Evolutionary conservation across 2,329 filamentous ascomycete genomes (phyloP).

Genomic region (Hymenotorrendiella dingleyae): DNA sequence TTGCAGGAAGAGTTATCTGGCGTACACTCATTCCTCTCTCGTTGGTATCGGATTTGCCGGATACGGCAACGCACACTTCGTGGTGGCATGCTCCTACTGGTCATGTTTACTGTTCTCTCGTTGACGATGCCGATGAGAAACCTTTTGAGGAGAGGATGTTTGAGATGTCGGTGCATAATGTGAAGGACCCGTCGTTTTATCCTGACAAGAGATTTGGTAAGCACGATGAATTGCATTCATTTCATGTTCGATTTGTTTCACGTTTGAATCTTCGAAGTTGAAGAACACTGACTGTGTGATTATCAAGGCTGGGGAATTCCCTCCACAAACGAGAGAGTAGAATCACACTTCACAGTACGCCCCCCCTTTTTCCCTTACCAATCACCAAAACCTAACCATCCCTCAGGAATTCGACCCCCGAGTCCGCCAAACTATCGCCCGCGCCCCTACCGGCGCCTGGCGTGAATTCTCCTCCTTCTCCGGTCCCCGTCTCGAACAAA

Average conservation of each 20-base stretch:
- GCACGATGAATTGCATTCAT: no score
- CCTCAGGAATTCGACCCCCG: slow-evolving; percentile 33
- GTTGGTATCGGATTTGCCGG: slow-evolving; percentile 27
- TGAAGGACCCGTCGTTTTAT: slow-evolving; percentile 29
- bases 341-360: slow-evolving; percentile 31
- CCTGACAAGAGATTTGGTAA: slow-evolving; percentile 30
- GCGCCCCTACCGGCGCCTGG: slow-evolving; percentile 37
- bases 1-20: no score
- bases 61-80: slow-evolving; percentile 30
- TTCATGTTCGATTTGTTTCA: no score
- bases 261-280: no score
- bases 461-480: slow-evolving; percentile 43
- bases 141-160: slow-evolving; percentile 29
- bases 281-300: no score
- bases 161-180: slow-evolving; percentile 35
- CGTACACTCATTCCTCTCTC: slow-evolving; percentile 37
- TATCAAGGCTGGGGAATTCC: slow-evolving; percentile 36
- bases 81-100: slow-evolving; percentile 40
- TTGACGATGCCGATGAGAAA: slow-evolving; percentile 28
- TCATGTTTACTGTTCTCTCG: slow-evolving; percentile 38
- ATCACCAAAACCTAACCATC: background rate
- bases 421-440: slow-evolving; percentile 34
- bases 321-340: slow-evolving; percentile 32
- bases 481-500: slow-evolving; percentile 36
- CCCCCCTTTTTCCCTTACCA: no score